Base-by-base conservation (phyloP, 371 early-diverging fungal species). In the Circinella minor region DNA sequence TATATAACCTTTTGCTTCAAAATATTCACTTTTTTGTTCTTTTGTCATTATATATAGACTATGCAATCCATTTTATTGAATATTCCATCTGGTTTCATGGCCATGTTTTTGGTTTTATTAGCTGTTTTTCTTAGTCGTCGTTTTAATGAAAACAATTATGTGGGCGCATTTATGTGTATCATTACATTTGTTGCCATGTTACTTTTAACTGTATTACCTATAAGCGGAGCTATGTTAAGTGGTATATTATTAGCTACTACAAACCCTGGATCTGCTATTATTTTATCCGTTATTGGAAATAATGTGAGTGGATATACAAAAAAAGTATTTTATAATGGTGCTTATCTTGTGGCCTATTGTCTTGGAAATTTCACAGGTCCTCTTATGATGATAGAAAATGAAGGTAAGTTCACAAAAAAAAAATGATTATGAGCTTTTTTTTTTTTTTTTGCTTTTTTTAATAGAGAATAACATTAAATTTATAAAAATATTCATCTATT, bases 151-250 rank as follows among this genome's bases (percentile, higher is more conserved):
- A 70, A 69, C 0, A 63, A 72, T n/a, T 76, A 74, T 55, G 67
- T 65, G 8, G 68, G 69, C n/a, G 65, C 66, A 20, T 54, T 39
- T 2, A 55, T 68, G 15, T 62, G 66, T 62, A 7, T 48, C 15
- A 49, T 72, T 47, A 61, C 72, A 38, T 63, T 72, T 9, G 8
- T 77, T 17, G 79, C 74, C 11, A 43, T 77, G 20, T 60, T 79
- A 0, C 49, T 79, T 13, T 55, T 79, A 36, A 14, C 66, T 4
- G 74, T 74, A 4, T 64, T 79, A 20, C 77, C 79, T 5, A 59
- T 55, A 17, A 57, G 64, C 1, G 66, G 48, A 8, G 61, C n/a
- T 13, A 75, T 73, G 49, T 64, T 78, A 1, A 36, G 65, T 46
- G 78, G 78, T 0, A 63, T 73, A 7, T 74, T 76, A 38, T 38